A percentile compares a stretch with the other conserved stretches of the same genome.
phyloP scores from a whole-genome alignment of 768 basidiomycete genomes.

The Leccinum broughii region DNA sequence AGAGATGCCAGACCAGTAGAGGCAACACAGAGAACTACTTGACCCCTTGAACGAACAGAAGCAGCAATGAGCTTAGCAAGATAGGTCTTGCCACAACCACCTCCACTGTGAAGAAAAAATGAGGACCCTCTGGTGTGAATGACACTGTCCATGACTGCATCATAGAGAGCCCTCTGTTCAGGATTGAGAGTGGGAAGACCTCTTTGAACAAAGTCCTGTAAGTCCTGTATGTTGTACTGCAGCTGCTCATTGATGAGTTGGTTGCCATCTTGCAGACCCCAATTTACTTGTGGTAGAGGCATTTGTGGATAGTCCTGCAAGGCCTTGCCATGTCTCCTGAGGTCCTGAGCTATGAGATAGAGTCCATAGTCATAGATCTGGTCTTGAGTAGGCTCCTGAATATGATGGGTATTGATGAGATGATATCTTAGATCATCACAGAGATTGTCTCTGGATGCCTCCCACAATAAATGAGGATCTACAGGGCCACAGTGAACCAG shows the following conservation, averaged over 20 bases:
- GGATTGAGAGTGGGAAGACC: background rate
- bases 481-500: background rate
- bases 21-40: background rate
- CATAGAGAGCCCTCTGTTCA: background rate
- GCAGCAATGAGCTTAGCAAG: background rate
- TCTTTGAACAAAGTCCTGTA: background rate
- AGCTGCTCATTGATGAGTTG: background rate
- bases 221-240: slow-evolving; percentile 8
- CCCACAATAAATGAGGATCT: background rate
- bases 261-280: background rate
- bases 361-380: background rate
- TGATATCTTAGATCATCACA: background rate
- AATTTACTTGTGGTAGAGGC: background rate
- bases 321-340: background rate
- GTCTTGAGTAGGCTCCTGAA: background rate
- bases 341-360: background rate
- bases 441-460: background rate
- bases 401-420: background rate
- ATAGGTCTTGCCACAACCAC: too few relatives aligned
- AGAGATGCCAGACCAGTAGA: background rate
- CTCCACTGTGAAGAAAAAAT: background rate
- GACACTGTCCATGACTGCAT: background rate
- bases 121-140: background rate
- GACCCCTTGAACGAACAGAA: background rate
- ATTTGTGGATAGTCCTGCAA: background rate